Conservation (phyloP, 768 basidiomycete species). For the Tricholoma sp. region DNA sequence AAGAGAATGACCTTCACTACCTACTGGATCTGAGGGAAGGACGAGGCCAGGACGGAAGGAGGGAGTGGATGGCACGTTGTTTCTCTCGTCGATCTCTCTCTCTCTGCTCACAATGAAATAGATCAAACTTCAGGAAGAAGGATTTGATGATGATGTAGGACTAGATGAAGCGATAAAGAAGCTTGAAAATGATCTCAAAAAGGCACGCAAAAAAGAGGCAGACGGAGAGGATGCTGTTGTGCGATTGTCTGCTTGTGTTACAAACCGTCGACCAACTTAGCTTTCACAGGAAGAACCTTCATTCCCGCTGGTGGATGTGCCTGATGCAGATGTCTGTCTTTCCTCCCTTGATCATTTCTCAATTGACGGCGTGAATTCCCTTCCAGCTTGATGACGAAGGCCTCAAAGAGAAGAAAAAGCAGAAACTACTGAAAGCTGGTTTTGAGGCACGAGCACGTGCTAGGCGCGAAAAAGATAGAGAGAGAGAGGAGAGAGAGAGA, state of each 20-base stretch:
- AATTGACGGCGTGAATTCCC: not conserved
- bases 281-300: constrained; percentile 65
- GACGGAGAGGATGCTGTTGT: constrained; percentile 65
- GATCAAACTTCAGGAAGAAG: constrained; percentile 60
- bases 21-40: constrained; percentile 61
- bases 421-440: constrained; percentile 88
- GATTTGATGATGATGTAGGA: constrained; percentile 72
- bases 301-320: constrained; percentile 88
- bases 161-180: constrained; percentile 84
- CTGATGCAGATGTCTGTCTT: constrained; percentile 74
- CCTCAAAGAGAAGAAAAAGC: constrained; percentile 91
- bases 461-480: constrained; percentile 83
- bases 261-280: not conserved
- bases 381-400: constrained; percentile 80
- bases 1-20: constrained; percentile 70
- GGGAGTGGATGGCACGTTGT: constrained; percentile 67
- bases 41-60: constrained; percentile 53
- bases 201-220: constrained; percentile 75
- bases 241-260: constrained; percentile 8
- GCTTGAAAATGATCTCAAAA: constrained; percentile 73
- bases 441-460: constrained; percentile 86
- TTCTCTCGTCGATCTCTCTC: not conserved
- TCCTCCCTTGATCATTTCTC: not conserved
- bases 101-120: constrained; percentile 18
- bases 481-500: constrained; percentile 65